A percentile compares a stretch with the other conserved stretches of the same genome.
These are phyloP conservation scores for Mariannaea elegans DNA, from an alignment of 2,329 filamentous ascomycete species.

Conservation along the genomic window DNA sequence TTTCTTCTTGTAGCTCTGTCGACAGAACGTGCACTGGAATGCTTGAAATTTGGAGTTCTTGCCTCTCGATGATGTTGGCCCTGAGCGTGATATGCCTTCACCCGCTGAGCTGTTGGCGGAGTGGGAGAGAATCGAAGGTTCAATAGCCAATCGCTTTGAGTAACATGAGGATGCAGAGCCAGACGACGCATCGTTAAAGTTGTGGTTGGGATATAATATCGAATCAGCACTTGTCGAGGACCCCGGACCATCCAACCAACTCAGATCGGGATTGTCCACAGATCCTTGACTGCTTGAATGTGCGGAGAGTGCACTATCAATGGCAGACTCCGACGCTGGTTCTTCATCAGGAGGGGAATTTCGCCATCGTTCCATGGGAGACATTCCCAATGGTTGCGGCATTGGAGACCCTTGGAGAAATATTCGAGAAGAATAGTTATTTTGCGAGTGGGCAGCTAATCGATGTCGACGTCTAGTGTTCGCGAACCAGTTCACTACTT, in stretches of 20 bases:
- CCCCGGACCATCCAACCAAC: conserved; percentile 40
- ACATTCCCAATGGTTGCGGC: conserved; percentile 50
- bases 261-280: conserved; percentile 25
- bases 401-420: conserved; percentile 55
- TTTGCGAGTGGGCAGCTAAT: conserved; percentile 42
- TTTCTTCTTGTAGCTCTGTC: conserved; percentile 49
- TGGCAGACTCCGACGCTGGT: conserved; percentile 48
- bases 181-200: conserved; percentile 34
- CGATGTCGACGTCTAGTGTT: conserved; percentile 60
- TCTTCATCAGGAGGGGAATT: conserved; percentile 57
- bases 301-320: conserved; percentile 45
- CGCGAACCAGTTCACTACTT: conserved; percentile 60
- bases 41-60: conserved; percentile 30
- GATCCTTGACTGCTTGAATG: conserved; percentile 28
- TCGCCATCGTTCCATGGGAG: conserved; percentile 55
- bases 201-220: conserved; percentile 29
- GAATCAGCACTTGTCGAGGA: conserved; percentile 46
- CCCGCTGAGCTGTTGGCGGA: conserved; percentile 35
- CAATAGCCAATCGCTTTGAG: conserved; percentile 28
- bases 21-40: conserved; percentile 51
- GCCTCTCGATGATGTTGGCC: conserved; percentile 22
- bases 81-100: conserved; percentile 25
- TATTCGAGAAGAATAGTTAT: conserved; percentile 35
- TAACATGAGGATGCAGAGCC: conserved; percentile 42
- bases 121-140: conserved; percentile 25